Evolutionary conservation across 768 basidiomycete genomes (phyloP), one percentile per base, ranked within the genome.

Genomic region (Xanthoconium purpureum): DNA sequence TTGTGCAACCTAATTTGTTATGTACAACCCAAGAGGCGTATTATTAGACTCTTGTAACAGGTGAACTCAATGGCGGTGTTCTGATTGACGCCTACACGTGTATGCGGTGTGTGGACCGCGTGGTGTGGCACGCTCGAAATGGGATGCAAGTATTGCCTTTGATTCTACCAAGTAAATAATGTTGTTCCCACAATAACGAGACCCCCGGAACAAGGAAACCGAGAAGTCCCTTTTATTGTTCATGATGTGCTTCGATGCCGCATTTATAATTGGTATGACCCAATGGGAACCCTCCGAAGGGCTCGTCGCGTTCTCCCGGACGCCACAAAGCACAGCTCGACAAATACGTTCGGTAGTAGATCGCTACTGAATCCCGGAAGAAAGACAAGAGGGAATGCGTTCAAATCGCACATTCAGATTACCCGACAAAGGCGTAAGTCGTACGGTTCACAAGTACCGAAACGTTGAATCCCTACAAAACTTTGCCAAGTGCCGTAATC

Each of bases 281-380:
- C 35, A 64, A 58, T 50, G 47, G 43, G 53, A 52, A 50, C 28
- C 5, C 13, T 49, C 30, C 43, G 18, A 35, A 18, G 42, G 37
- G 32, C 33, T 48, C 35, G 37, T 47, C 52, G 51, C 42, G 14
- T 51, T 18, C 49, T 47, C 44, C 57, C 54, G 53, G 50, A 55
- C 62, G 65, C 65, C 65, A 66, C 65, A 66, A 68, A 68, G 65
- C 49, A 54, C 56, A 36, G 57, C 63, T 55, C 48, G 24, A 33
- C n/a, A 40, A 35, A 30, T 24, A 38, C 12, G 30, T 29, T 54
- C 35, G 33, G 28, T 11, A 32, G 37, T 17, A 50, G 15, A 54
- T 53, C 50, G 55, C 45, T 39, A 35, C 47, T 8, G 17, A 18
- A 28, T 20, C 39, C 36, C 33, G 18, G 18, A n/a, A 20, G 28